Evolutionary conservation across 257 asterid genomes (phyloP), one percentile per base, ranked within the genome.

Genomic region (Linaria vulgaris): DNA sequence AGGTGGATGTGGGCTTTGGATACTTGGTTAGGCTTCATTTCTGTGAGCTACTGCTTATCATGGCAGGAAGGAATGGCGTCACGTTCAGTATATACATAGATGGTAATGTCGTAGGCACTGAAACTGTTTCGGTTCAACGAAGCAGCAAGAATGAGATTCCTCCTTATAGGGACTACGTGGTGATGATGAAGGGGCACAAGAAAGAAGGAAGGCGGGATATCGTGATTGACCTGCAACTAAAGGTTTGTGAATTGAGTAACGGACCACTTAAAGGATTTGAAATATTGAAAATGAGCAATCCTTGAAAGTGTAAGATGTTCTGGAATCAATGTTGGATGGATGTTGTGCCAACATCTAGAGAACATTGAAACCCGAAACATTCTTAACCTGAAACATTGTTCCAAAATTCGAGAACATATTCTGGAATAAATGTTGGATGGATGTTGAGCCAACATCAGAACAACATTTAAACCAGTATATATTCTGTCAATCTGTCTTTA

Each of bases 21-120:
- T 73, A 79, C 41, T 49, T 73, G 76, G 71, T 79, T 8, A 76
- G 82, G 69, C 72, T 76, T 41, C 75, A 76, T 76, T 79, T 79
- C 64, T 54, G 66, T n/a, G 81, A 79, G 34, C 59, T 70, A 12
- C 77, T 70, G 50, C 69, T 52, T 17, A 68, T 27, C 34, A 55
- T 64, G 50, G 49, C 68, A 15, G 59, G 64, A 27, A 34, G 41
- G 10, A 71, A 77, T 43, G 64, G 67, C 5, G 59, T 70, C 41
- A 49, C 48, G 63, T 73, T 72, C 19, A 30, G 51, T n/a, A 53
- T 79, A 24, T 12, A 66, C 51, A 79, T 79, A 24, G 71, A 76
- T 67, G 59, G 72, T 27, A 70, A 65, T 24, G 66, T 66, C 20
- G 77, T 68, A 10, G 74, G 66, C 13, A 63, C 37, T 46, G 48